phyloP scores from a whole-genome alignment of 2,329 filamentous ascomycete species.

The Cercospora sojina region DNA sequence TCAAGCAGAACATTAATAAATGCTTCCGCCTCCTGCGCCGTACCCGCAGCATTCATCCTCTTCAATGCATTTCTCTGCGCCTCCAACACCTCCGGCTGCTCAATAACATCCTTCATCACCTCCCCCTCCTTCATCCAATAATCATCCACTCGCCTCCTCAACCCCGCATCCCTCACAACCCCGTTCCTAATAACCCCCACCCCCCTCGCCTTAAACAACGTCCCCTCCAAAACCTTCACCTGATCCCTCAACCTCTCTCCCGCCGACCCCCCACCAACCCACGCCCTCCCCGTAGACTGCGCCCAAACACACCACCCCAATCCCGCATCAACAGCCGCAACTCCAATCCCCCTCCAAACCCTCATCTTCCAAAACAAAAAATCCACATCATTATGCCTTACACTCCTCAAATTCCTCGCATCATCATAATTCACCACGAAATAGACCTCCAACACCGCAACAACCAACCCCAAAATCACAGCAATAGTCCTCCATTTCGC shows the following conservation, averaged over 20 bases:
- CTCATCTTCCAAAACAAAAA: constrained; percentile 70
- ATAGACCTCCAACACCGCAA: constrained; percentile 67
- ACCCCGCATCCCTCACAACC: constrained; percentile 66
- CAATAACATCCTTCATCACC: constrained; percentile 71
- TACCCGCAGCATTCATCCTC: constrained; percentile 61
- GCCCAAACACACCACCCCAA: constrained; percentile 70
- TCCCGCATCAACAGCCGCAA: constrained; percentile 64
- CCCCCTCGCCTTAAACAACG: constrained; percentile 67
- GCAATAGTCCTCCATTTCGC: constrained; percentile 68
- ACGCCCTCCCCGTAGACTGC: constrained; percentile 75
- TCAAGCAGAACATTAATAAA: constrained; percentile 46
- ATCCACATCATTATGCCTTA: constrained; percentile 61
- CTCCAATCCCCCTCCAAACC: constrained; percentile 59
- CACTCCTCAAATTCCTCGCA: constrained; percentile 61
- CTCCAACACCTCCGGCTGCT: constrained; percentile 72
- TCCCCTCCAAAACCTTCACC: constrained; percentile 57
- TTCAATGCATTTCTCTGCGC: constrained; percentile 67
- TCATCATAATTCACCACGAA: constrained; percentile 64
- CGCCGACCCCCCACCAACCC: constrained; percentile 60
- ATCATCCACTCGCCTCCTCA: constrained; percentile 63
- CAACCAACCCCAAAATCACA: constrained; percentile 59
- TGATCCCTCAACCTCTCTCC: constrained; percentile 65
- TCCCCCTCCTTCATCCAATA: constrained; percentile 82
- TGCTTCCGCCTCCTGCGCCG: constrained; percentile 63
- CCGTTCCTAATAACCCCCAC: constrained; percentile 78